Evolutionary conservation across 495 filamentous ascomycete genomes (phyloP), one percentile per base, ranked within the genome.

Genomic region (Bryoglossum gracile): DNA sequence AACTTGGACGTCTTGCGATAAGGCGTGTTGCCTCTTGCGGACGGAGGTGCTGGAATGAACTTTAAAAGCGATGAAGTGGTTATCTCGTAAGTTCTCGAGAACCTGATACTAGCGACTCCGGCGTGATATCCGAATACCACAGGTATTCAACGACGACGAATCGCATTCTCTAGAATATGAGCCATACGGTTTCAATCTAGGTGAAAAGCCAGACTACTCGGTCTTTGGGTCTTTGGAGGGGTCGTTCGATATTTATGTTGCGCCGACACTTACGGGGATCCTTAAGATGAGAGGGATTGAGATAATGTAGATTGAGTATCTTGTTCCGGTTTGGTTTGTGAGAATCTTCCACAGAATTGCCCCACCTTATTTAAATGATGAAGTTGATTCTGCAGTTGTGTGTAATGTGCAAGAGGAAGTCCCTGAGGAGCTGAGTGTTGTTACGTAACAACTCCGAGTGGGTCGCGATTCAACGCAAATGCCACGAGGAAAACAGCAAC

Each of bases 181-280:
- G 62, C 80, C 80, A 84, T 14, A 83, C 71, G 40, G 82, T 70
- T 60, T 83, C 80, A 41, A 84, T 62, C 82, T 82, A 86, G 11
- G 70, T 68, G 56, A 82, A 86, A 61, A 86, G 75, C 78, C 77
- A 81, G 17, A 75, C 64, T 13, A 82, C 63, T 17, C 82, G 48
- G 84, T 75, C 10, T 62, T 67, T 8, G 77, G 70, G 26, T 75
- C 51, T 32, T 54, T 65, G 44, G 53, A 65, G n/a, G 53, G 60
- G 22, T 38, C 17, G 35, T 18, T 14, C 6, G 11, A 19, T 4
- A 48, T 34, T 21, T 48, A 34, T 26, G 75, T 80, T 0, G 74
- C 74, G 19, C 78, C 75, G 9, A 84, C 64, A 49, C 84, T 74
- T 44, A 85, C 83, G 2, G 82, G 82, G 44, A 86, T 70, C 1